A percentile compares a stretch with the other conserved stretches of the same genome.
Conservation (phyloP, 2,329 filamentous ascomycete genomes). For the Fusarium sp. region DNA sequence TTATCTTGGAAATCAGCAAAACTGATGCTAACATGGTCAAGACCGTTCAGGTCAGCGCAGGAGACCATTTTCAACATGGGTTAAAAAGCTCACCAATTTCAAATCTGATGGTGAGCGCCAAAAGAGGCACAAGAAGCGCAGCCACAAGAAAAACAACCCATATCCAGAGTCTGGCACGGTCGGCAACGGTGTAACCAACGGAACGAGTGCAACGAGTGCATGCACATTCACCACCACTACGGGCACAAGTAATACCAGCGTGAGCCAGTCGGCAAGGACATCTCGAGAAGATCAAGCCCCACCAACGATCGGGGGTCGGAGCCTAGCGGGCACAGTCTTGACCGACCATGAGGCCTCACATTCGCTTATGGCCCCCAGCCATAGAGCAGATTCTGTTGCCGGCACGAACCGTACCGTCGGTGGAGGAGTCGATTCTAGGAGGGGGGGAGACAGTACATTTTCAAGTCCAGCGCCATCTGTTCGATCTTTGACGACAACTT, state of each 20-base stretch:
- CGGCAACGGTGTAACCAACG: conserved; percentile 46
- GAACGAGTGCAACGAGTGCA: conserved; percentile 64
- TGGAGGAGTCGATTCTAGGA: conserved; percentile 73
- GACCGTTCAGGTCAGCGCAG: conserved; percentile 76
- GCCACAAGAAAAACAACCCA: conserved; percentile 85
- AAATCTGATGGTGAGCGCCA: conserved; percentile 72
- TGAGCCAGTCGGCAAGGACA: conserved; percentile 68
- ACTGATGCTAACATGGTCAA: conserved; percentile 56
- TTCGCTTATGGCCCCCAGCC: conserved; percentile 81
- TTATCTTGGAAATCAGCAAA: not conserved
- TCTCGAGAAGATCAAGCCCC: conserved; percentile 69
- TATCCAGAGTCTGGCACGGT: conserved; percentile 83
- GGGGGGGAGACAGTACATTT: conserved; percentile 81
- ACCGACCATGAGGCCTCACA: conserved; percentile 81
- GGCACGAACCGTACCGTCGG: conserved; percentile 79
- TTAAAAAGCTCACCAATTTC: conserved; percentile 91
- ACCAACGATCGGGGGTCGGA: conserved; percentile 74
- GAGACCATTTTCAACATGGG: conserved; percentile 90
- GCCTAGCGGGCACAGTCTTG: conserved; percentile 81
- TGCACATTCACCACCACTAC: conserved; percentile 67
- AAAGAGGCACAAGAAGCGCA: conserved; percentile 63
- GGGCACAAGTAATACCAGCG: conserved; percentile 62
- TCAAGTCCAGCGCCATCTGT: conserved; percentile 85
- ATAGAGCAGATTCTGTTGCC: conserved; percentile 72
- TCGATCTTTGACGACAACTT: conserved; percentile 81